Base-by-base conservation (phyloP, 768 basidiomycete species). In the Pleurotus citrinopileatus region DNA sequence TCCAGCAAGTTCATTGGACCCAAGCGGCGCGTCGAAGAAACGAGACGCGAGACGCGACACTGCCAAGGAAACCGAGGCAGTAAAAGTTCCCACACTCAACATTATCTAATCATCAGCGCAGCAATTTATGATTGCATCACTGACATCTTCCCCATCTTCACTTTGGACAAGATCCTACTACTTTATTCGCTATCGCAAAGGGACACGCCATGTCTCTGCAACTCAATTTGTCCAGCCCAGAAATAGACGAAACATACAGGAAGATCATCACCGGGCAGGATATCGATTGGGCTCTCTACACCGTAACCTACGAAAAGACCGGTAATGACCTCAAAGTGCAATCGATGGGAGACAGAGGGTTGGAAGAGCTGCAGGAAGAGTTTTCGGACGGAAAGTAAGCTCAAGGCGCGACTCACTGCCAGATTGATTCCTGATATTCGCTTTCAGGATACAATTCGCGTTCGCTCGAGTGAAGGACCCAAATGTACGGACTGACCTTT, bases 351-450 rank as follows among this genome's bases (percentile, higher is more conserved):
- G 76, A 74, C 53, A 90, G 88, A n/a, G 92, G 93, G 1, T 77
- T 98, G 9, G 89, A 95, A 59, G 93, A 94, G 61, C 73, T 98
- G 2, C 83, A 91, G 64, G 95, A 98, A 61, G 94, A 96, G 71
- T 98, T 98, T 70, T 91, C 87, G 37, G 94, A 98, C 67, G 95
- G 94, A 55, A 79, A 89, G 92, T 91, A 57, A 40, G 85, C 65
- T 9, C 34, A 53, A 48, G 37, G 48, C 56, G 34, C 42, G 50
- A 38, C 26, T 22, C 40, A 32, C 47, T 40, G 56, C 57, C 48
- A 25, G 19, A 53, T 56, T 60, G 32, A n/a, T 34, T 53, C 53
- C 23, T 7, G n/a, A 37, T 22, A 53, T 15, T 9, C n/a, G 19
- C 42, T 58, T 37, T 4, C 60, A 96, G 95, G 63, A 94, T 98